phyloP scores from a whole-genome alignment of 345 rosid species.

The Barbarea vulgaris region DNA sequence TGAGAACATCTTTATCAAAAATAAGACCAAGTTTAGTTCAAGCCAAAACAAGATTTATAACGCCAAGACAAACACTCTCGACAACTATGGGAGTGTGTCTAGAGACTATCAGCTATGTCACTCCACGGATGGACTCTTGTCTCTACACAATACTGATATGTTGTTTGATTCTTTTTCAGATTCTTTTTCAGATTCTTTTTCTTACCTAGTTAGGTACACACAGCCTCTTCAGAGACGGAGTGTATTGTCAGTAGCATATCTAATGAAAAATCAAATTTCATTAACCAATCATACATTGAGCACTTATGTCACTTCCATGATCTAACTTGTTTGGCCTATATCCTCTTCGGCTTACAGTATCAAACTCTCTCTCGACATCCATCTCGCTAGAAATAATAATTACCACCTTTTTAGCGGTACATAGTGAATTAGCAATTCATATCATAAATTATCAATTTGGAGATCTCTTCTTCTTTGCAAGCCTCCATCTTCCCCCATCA shows the following conservation, averaged over 20 bases:
- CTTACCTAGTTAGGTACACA: neutral
- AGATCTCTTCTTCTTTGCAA: neutral
- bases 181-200: too few relatives aligned
- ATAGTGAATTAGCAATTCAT: neutral
- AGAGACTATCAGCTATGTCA: neutral
- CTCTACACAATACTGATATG: neutral
- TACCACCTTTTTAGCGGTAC: neutral
- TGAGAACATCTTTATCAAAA: neutral
- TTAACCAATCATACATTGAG: neutral
- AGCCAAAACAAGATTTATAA: neutral
- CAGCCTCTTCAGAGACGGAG: neutral
- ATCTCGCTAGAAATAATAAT: neutral
- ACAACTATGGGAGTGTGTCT: neutral
- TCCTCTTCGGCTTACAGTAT: neutral
- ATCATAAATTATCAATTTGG: neutral
- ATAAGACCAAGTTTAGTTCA: neutral
- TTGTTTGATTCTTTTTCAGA: too few relatives aligned
- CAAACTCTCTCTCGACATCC: neutral
- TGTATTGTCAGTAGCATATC: neutral
- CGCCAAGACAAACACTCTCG: neutral
- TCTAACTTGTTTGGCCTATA: neutral
- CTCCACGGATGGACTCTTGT: conserved; percentile 8
- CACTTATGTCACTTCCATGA: neutral
- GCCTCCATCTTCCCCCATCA: conserved; percentile 1
- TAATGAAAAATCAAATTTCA: neutral